Evolutionary conservation across 2,329 filamentous ascomycete species (phyloP).

Genomic region (Scedosporium apiospermum): DNA sequence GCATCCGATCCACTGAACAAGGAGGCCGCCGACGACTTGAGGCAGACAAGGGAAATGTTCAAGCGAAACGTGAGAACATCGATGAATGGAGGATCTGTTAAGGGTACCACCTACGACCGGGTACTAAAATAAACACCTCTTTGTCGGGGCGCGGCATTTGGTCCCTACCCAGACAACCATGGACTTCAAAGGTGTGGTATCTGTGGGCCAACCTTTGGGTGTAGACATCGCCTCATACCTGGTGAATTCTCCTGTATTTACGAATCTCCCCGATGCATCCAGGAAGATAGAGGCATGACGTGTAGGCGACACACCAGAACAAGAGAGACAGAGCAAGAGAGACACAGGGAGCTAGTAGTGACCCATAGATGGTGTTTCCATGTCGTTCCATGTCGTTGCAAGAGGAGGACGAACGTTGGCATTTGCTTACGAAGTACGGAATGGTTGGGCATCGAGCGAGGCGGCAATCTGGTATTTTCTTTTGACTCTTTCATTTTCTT

Average conservation of each 20-base stretch:
- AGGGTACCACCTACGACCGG: slow-evolving; percentile 64
- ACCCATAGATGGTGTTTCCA: background rate
- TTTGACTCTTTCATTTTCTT: background rate
- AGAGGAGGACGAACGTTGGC: background rate
- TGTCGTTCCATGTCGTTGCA: background rate
- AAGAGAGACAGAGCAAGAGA: too few species aligned
- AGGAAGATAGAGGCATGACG: background rate
- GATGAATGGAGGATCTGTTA: slow-evolving; percentile 73
- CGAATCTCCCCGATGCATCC: background rate
- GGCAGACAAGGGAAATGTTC: slow-evolving; percentile 77
- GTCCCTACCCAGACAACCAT: background rate
- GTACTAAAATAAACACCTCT: slow-evolving; percentile 55
- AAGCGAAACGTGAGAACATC: slow-evolving; percentile 79
- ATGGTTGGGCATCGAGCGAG: background rate
- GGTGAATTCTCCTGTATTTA: background rate
- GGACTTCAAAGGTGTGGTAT: too few species aligned
- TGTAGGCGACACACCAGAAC: background rate
- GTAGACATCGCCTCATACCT: background rate
- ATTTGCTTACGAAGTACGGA: background rate
- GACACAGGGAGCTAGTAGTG: background rate
- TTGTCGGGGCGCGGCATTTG: background rate
- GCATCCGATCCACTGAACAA: slow-evolving; percentile 97
- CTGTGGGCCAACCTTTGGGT: too few species aligned
- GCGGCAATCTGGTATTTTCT: slow-evolving; percentile 6
- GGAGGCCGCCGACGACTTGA: slow-evolving; percentile 88